These are phyloP conservation scores for Xylaria curta DNA, from an alignment of 495 filamentous ascomycete species.

Conservation along the genomic window DNA sequence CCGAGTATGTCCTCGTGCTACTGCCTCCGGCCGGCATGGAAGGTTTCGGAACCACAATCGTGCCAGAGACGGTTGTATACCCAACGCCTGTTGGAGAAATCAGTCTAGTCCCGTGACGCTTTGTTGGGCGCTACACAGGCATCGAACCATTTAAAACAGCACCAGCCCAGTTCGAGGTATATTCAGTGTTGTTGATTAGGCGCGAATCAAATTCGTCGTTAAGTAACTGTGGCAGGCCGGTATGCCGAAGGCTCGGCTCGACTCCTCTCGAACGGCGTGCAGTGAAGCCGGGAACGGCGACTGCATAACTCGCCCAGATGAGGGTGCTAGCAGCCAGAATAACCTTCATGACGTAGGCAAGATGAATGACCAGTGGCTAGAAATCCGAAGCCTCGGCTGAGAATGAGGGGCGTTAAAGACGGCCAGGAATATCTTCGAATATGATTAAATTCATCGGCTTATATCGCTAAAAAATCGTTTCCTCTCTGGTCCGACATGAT, in stretches of 20 bases:
- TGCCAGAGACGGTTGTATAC: constrained; percentile 61
- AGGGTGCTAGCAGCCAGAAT: constrained; percentile 26
- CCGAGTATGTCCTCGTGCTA: constrained; percentile 51
- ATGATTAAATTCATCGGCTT: background rate
- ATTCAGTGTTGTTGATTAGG: constrained; percentile 37
- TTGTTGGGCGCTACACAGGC: background rate
- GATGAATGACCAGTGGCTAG: background rate
- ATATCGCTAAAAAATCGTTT: background rate
- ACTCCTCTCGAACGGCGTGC: constrained; percentile 27
- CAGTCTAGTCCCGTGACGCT: background rate
- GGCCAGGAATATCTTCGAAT: background rate
- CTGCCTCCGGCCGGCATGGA: constrained; percentile 51
- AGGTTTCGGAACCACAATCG: constrained; percentile 61
- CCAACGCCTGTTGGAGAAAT: constrained; percentile 40
- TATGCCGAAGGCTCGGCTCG: constrained; percentile 27
- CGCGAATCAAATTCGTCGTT: constrained; percentile 22
- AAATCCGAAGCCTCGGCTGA: background rate
- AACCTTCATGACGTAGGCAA: constrained; percentile 31
- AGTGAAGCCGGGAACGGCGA: constrained; percentile 30
- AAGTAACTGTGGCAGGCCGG: constrained; percentile 29
- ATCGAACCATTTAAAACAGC: constrained; percentile 54
- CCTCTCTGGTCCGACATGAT: background rate
- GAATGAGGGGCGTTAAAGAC: background rate
- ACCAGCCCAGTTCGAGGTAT: constrained; percentile 68
- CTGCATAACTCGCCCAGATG: constrained; percentile 31